These are phyloP conservation scores for Penicillium pancosmium DNA, from an alignment of 495 filamentous ascomycete species.

Conservation along the genomic window DNA sequence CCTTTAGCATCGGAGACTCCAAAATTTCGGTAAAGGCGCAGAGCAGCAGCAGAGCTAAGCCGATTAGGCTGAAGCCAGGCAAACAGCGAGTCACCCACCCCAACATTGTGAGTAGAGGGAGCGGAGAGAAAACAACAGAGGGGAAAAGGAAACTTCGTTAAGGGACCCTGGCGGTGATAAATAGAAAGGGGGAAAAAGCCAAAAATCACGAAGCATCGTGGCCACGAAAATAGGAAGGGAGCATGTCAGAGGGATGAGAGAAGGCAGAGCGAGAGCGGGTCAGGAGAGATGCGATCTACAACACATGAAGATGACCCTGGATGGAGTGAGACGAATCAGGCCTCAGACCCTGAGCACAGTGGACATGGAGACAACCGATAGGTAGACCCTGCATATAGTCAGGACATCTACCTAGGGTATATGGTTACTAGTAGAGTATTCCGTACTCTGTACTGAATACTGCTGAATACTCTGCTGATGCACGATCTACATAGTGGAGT, in stretches of 20 bases:
- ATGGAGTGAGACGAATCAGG: constrained; percentile 1
- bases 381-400: not conserved
- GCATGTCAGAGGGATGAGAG: not conserved
- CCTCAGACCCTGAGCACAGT: not conserved
- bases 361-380: not conserved
- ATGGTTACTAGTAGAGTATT: not conserved
- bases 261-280: too few relatives aligned
- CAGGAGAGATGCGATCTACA: not conserved
- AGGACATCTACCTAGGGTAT: not conserved
- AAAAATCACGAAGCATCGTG: not conserved
- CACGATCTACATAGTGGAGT: not conserved
- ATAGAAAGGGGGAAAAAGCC: not conserved
- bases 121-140: not conserved
- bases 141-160: not conserved
- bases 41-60: constrained; percentile 25
- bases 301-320: too few relatives aligned
- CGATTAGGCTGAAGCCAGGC: constrained; percentile 42
- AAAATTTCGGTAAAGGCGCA: constrained; percentile 31
- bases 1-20: constrained; percentile 20
- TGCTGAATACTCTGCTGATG: not conserved
- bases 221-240: not conserved
- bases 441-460: too few relatives aligned
- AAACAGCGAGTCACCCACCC: constrained; percentile 40
- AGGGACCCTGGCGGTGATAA: not conserved
- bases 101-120: constrained; percentile 22